Percentiles rank a stretch among this genome's conserved stretches.
These are phyloP conservation scores for Glycine soja DNA, from an alignment of 306 rosid species.

Conservation along the genomic window DNA sequence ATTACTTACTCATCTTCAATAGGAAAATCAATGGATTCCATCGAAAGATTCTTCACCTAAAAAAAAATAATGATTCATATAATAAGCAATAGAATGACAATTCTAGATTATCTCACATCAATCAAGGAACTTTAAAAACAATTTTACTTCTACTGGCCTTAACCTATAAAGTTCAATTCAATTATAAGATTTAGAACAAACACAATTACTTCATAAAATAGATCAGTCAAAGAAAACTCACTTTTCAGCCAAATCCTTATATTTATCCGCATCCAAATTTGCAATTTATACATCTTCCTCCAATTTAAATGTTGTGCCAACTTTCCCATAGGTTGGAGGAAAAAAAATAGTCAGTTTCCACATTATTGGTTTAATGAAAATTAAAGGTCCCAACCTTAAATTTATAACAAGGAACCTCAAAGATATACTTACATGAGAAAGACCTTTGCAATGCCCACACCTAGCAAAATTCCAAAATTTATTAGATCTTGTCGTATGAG, in stretches of 20 bases:
- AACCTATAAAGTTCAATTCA: slow-evolving; percentile 21
- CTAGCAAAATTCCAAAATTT: slow-evolving; percentile 54
- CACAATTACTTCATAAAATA: not conserved
- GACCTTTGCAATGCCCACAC: slow-evolving; percentile 96
- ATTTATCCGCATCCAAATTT: slow-evolving; percentile 87
- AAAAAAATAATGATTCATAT: not conserved
- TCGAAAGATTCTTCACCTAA: slow-evolving; percentile 75
- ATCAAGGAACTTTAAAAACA: not conserved
- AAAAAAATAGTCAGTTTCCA: slow-evolving; percentile 40
- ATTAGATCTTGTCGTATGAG: slow-evolving; percentile 29
- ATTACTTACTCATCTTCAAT: slow-evolving; percentile 82
- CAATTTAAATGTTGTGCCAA: slow-evolving; percentile 79
- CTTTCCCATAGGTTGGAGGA: slow-evolving; percentile 76
- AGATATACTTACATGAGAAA: slow-evolving; percentile 84
- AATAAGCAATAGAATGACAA: not conserved
- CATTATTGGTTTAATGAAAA: slow-evolving; percentile 22
- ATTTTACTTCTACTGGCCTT: not conserved
- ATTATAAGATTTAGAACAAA: not conserved
- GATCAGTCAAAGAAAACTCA: slow-evolving; percentile 48
- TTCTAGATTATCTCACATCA: not conserved
- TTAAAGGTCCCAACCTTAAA: slow-evolving; percentile 26
- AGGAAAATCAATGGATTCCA: slow-evolving; percentile 77
- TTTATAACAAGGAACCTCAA: slow-evolving; percentile 6
- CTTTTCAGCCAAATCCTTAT: slow-evolving; percentile 90
- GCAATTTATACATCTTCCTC: slow-evolving; percentile 80